These are phyloP conservation scores for Talaromyces wortmannii DNA, from an alignment of 495 filamentous ascomycete species.

Conservation along the genomic window DNA sequence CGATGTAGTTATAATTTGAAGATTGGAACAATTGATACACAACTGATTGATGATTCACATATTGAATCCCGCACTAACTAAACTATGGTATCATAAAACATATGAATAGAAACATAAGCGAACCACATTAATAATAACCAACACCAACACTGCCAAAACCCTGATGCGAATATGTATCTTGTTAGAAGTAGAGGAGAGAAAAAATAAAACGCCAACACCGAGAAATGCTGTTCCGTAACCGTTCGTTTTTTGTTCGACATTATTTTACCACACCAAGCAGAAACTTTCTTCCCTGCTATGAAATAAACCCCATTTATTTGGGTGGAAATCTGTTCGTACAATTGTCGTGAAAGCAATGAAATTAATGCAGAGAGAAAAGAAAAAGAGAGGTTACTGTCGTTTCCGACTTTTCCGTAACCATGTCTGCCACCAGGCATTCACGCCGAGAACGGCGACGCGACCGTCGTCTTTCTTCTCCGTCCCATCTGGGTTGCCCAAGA, in stretches of 20 bases:
- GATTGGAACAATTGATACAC: too few species aligned
- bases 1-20: too few species aligned
- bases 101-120: too few species aligned
- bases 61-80: not conserved
- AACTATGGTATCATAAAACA: not conserved
- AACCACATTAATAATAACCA: too few species aligned
- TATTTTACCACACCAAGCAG: too few species aligned
- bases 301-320: too few species aligned
- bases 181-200: not conserved
- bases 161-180: not conserved
- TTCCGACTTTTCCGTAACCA: conserved; percentile 42
- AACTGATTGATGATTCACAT: not conserved
- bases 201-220: not conserved
- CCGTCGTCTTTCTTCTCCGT: conserved; percentile 57
- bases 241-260: too few species aligned
- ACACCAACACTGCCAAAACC: too few species aligned
- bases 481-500: conserved; percentile 58
- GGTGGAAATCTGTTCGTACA: not conserved
- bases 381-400: conserved; percentile 5
- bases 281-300: too few species aligned
- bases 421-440: conserved; percentile 55
- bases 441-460: conserved; percentile 50
- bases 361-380: conserved; percentile 16
- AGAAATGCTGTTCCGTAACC: not conserved
- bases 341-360: not conserved